Base-by-base conservation (phyloP, 345 rosid species). In the Salix koriyanagi region DNA sequence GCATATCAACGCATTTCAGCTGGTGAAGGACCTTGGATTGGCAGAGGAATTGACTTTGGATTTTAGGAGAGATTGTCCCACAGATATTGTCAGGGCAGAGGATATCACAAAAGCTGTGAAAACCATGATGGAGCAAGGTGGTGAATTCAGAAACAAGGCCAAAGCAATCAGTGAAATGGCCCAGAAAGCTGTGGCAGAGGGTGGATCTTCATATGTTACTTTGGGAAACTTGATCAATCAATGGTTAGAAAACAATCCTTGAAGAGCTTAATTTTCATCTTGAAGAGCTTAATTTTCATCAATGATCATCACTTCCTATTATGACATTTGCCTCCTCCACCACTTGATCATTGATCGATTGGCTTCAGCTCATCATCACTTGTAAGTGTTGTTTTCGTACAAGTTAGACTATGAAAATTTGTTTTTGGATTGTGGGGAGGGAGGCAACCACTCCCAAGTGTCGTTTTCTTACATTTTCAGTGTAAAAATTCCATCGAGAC, bases 1-100 rank as follows among this genome's bases (percentile, higher is more conserved):
- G 30, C 91, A 87, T 21, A 25, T 89, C 39, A 87, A 86, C 25
- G 92, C 91, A 5, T 90, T 85, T 15, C 60, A 74, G 46, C 21
- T 86, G 73, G 89, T 85, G 71, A 72, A 16, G 36, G 93, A 86
- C 71, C 11, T 87, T 36, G 84, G 82, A 52, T 2, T 86, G 15
- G 90, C 85, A 3, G 85, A 81, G 52, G 93, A 88, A 77, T 76
- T 89, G 34, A 81, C 73, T 15, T 72, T 85, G 75, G 91, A 88
- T 39, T 88, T 83, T 37, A 77, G 86, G 48, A 79, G 64, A 7
- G 86, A 75, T 1, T 28, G 21, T 1, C 6, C 64, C 25, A 3
- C 21, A n/a, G 74, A 54, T 6, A 34, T 78, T 0, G 78, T 87
- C 1, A 67, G 46, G 7, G 83, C 89, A 0, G 81, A 71, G 8